These are phyloP conservation scores for Trametes cingulata DNA, from an alignment of 768 basidiomycete species.

Conservation along the genomic window DNA sequence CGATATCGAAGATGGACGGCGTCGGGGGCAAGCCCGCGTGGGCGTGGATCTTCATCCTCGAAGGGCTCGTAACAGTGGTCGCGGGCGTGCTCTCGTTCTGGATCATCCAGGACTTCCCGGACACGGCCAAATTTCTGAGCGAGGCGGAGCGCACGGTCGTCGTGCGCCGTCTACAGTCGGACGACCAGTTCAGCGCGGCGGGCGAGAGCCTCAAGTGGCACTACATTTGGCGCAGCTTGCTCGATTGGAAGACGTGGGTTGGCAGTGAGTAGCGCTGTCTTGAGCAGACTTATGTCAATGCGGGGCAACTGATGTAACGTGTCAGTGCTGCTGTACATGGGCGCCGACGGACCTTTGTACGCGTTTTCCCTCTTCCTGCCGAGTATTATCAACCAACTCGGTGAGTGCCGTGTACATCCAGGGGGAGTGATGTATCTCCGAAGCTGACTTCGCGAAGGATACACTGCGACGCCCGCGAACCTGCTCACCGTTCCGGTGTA, in stretches of 20 bases:
- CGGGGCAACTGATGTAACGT: not conserved
- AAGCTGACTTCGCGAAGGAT: slow-evolving; percentile 43
- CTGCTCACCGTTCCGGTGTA: slow-evolving; percentile 80
- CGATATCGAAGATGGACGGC: slow-evolving; percentile 72
- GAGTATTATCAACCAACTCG: slow-evolving; percentile 70
- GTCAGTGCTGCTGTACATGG: slow-evolving; percentile 57
- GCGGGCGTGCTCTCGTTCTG: slow-evolving; percentile 68
- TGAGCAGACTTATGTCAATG: not conserved
- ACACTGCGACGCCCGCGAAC: slow-evolving; percentile 70
- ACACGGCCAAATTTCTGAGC: slow-evolving; percentile 76
- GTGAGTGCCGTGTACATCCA: slow-evolving; percentile 36
- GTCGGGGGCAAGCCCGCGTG: slow-evolving; percentile 64
- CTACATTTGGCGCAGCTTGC: slow-evolving; percentile 57
- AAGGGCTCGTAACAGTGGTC: slow-evolving; percentile 68
- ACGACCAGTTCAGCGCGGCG: slow-evolving; percentile 72
- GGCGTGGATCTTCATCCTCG: slow-evolving; percentile 79
- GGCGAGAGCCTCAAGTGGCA: slow-evolving; percentile 62
- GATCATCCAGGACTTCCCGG: slow-evolving; percentile 83
- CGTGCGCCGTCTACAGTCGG: slow-evolving; percentile 62
- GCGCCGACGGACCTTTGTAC: slow-evolving; percentile 67
- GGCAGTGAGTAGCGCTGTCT: slow-evolving; percentile 30
- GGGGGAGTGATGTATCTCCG: slow-evolving; percentile 35
- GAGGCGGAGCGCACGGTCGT: slow-evolving; percentile 69
- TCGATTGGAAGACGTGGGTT: slow-evolving; percentile 78
- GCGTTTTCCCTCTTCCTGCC: slow-evolving; percentile 80